Conservation (phyloP, 2,329 filamentous ascomycete species). For the Didymella exigua region DNA sequence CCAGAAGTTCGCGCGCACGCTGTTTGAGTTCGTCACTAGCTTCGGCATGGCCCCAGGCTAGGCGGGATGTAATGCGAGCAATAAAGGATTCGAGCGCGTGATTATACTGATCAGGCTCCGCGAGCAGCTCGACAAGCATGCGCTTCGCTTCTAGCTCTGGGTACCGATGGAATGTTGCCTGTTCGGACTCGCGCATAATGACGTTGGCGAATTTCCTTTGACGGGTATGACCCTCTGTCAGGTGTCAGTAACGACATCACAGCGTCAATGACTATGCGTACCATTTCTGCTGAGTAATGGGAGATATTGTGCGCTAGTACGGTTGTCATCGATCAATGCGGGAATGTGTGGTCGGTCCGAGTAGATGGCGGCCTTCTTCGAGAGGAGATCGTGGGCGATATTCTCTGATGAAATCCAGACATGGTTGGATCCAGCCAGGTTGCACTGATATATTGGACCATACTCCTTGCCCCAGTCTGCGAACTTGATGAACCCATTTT, state of each 20-base stretch:
- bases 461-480: conserved; percentile 53
- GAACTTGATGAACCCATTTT: conserved; percentile 54
- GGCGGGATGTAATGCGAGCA: conserved; percentile 53
- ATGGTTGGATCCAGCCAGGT: conserved; percentile 53
- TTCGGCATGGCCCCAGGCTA: conserved; percentile 54
- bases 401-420: conserved; percentile 54
- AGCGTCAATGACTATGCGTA: conserved; percentile 20
- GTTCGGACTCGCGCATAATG: conserved; percentile 54
- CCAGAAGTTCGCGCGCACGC: conserved; percentile 53
- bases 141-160: conserved; percentile 54
- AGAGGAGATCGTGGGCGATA: conserved; percentile 51
- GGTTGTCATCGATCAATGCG: conserved; percentile 52
- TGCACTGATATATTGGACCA: conserved; percentile 54
- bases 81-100: conserved; percentile 54
- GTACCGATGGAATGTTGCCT: conserved; percentile 50
- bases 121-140: conserved; percentile 52
- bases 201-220: conserved; percentile 54
- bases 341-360: conserved; percentile 55
- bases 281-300: conserved; percentile 53
- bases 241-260: conserved; percentile 21
- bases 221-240: conserved; percentile 48
- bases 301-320: conserved; percentile 53
- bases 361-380: conserved; percentile 54
- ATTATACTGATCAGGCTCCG: conserved; percentile 52
- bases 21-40: conserved; percentile 55